Conservation (phyloP, 345 rosid species). For the Eucalyptus lansdowneana region DNA sequence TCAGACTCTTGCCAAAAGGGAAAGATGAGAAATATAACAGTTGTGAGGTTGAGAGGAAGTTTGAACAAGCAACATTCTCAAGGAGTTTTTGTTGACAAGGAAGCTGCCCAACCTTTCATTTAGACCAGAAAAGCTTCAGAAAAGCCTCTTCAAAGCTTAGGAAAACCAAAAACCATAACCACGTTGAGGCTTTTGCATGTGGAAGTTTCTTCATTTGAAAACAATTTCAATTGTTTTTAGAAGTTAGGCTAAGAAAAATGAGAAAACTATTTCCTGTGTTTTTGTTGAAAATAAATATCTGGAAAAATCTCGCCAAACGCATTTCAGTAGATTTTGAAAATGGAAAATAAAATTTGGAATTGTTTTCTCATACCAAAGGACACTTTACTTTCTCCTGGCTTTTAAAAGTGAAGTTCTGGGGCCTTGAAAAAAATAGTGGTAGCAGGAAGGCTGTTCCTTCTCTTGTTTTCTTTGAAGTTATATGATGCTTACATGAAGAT, state of each 20-base stretch:
- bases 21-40: not conserved
- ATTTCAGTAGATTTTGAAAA: not conserved
- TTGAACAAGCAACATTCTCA: not conserved
- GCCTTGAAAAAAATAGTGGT: not conserved
- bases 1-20: not conserved
- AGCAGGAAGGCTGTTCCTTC: not conserved
- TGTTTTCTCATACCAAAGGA: not conserved
- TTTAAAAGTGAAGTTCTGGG: not conserved
- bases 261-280: not conserved
- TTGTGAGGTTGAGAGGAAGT: not conserved
- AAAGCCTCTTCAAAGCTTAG: not conserved
- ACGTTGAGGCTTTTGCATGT: not conserved
- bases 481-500: not conserved
- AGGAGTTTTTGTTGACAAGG: not conserved
- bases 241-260: not conserved
- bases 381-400: not conserved
- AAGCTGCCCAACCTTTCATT: not conserved
- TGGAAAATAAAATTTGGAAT: not conserved
- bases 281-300: not conserved
- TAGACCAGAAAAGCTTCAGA: not conserved
- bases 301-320: not conserved
- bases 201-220: not conserved
- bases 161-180: not conserved
- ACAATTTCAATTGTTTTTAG: not conserved
- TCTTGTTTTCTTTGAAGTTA: not conserved